Evolutionary conservation across 148 eudicot genomes (phyloP), one percentile per base, ranked within the genome.

Genomic region (Diospyros lotus): DNA sequence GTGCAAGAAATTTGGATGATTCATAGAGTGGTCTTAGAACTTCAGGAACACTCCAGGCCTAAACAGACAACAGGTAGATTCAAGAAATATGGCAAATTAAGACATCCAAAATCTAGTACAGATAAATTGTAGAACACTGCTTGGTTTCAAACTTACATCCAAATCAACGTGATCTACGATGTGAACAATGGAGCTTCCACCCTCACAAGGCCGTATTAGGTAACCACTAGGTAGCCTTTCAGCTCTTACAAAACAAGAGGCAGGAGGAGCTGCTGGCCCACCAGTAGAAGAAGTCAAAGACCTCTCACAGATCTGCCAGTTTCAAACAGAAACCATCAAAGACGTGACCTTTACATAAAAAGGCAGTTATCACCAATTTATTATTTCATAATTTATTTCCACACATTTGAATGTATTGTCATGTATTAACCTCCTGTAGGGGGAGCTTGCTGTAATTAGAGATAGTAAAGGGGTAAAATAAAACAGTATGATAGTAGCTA

Each of bases 181-280:
- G 72, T 84, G 84, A 51, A 84, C 76, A 17, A 80, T 69, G n/a
- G 87, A 80, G 12, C 87, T 84, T 42, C 84, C 82, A 14, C 82
- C 87, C 11, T 81, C 82, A 72, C 82, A 81, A 44, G 87, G 84
- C 59, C 87, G 79, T 65, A 84, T 75, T 10, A 84, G 65, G 64
- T 81, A 81, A n/a, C 87, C 87, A 73, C 87, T 78, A 13, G 87
- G 80, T 69, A 81, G 78, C 78, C 78, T 81, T 54, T 84, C 81
- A 1, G 80, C 82, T 79, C 87, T 79, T 52, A 64, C 81, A 75
- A 84, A 80, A 68, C 77, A 61, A 64, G 87, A 40, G 73, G 59
- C 72, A 51, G 18, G 82, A 14, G 79, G 54, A 13, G 82, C 82
- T 76, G 50, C 68, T 4, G 83, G 77, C 52, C 52, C 52, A 59